Base-by-base conservation (phyloP, 768 basidiomycete genomes). In the Macrolepiota fuliginosa region DNA sequence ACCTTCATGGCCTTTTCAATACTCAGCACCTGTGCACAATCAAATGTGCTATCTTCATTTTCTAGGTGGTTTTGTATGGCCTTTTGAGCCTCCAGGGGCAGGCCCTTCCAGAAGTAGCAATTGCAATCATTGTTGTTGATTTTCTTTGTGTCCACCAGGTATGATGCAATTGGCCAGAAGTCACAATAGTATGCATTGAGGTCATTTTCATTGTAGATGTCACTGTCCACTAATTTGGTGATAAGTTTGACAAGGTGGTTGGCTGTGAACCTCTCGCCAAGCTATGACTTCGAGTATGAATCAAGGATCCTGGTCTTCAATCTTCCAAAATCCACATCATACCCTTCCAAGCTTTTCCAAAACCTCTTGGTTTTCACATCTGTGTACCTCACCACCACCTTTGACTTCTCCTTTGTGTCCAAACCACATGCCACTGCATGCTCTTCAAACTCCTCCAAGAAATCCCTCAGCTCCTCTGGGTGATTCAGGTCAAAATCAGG, bases 301-400 rank as follows among this genome's bases (percentile, higher is more conserved):
- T 47, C 46, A 5, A 47, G 24, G 46, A 47, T 47, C 19, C 19
- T 47, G 10, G n/a, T 47, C 46, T 47, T 47, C n/a, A 47, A 22
- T 5, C 4, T 47, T 5, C 19, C 19, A 11, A 19, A 47, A 24
- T 47, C 19, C 19, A 22, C 17, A 47, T 25, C 12, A 25, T 47
- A 47, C n/a, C 46, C 24, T 5, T 51, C 56, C 12, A 61, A 35
- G 13, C 17, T n/a, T 12, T 42, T 65, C 71, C 69, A 4, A 27
- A 42, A 42, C n/a, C n/a, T 13, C 40, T 42, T 42, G 1, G 40
- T 42, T 42, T 42, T n/a, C 5, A 5, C 4, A 3, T 42, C 40
- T 17, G 40, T n/a, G 4, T 42, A 42, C 15, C n/a, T 42, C 17
- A 42, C 40, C 3, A 42, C 40, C 40, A 42, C n/a, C n/a, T 42